These are phyloP conservation scores for Porphyrellus cyaneotinctus DNA, from an alignment of 768 basidiomycete species.

Conservation along the genomic window DNA sequence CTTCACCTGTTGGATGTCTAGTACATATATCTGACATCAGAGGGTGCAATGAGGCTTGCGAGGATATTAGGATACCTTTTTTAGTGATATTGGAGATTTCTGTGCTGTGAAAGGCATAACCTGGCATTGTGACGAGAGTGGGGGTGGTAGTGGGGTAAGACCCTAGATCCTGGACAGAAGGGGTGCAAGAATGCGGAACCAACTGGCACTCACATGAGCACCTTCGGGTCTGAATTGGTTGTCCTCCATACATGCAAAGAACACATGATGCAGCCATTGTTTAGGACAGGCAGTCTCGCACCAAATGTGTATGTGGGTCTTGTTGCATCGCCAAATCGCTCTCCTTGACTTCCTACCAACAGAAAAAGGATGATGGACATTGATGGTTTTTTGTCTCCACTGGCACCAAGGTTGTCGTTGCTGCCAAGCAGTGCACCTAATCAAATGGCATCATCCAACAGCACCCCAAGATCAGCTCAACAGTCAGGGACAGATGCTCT, in stretches of 20 bases:
- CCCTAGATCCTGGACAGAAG: conserved; percentile 54
- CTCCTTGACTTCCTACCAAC: conserved; percentile 5
- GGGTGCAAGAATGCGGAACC: too few relatives aligned
- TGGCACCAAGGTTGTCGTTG: conserved; percentile 47
- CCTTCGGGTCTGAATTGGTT: too few relatives aligned
- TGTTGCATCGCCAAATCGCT: conserved; percentile 25
- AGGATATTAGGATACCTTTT: conserved; percentile 46
- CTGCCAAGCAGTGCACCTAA: conserved; percentile 49
- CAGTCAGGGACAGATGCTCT: conserved; percentile 50
- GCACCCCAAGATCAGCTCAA: conserved; percentile 30
- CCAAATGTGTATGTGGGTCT: conserved; percentile 21
- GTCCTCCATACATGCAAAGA: conserved; percentile 10
- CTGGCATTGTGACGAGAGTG: conserved; percentile 53
- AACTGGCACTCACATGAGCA: too few relatives aligned
- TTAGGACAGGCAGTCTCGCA: conserved; percentile 47
- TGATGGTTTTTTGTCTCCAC: conserved; percentile 57
- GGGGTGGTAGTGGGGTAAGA: conserved; percentile 48
- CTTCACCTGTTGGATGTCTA: conserved; percentile 56
- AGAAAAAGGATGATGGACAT: conserved; percentile 45
- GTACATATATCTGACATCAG: conserved; percentile 1
- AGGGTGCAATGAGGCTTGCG: not conserved
- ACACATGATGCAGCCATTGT: conserved; percentile 16
- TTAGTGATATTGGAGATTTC: conserved; percentile 69
- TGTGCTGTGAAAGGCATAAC: conserved; percentile 61
- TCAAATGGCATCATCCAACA: conserved; percentile 36